Evolutionary conservation across 1,139 yeast genomes (phyloP), one percentile per base, ranked within the genome.

Genomic region (Geotrichum reessii): DNA sequence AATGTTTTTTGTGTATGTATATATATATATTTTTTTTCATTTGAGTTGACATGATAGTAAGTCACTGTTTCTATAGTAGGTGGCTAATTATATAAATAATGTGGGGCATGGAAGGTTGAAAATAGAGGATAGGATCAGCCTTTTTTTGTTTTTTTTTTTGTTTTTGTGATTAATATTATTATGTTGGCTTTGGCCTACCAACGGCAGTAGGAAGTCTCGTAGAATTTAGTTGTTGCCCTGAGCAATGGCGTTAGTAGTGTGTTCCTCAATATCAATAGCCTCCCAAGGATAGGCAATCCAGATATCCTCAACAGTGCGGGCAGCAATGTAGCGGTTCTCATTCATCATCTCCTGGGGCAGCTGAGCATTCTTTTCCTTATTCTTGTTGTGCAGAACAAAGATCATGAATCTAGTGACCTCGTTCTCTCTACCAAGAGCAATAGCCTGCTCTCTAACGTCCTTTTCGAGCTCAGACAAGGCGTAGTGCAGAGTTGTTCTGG

Each of bases 221-320:
- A 24, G 14, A 51, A 11, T 22, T 42, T 68, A 73, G 63, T 68
- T 69, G 67, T 83, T 81, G 48, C 87, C 95, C 75, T 92, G 97
- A 69, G 83, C 83, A 63, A 84, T 78, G 46, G 97, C 97, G 73
- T 78, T 81, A 72, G 81, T 78, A 58, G 95, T 88, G 73, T 92
- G 99, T 74, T 79, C 81, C 56, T 88, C 97, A 72, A 92, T 93
- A 75, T 92, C 97, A 61, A 81, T 80, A 37, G 95, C 84, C 76
- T 90, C 97, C 99, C 99, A 93, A 56, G 98, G 98, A 73, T 93
- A 93, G 51, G 97, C 97, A 68, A 90, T 91, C 99, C 99, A 93
- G 66, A 81, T 81, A 72, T 93, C 98, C 49, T 92, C 95, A 48
- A 90, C 93, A 53, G 89, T 82, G 74, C 93, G 83, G 52, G 97